These are phyloP conservation scores for Trichoderma sp. DNA, from an alignment of 2,329 filamentous ascomycete species.

Conservation along the genomic window DNA sequence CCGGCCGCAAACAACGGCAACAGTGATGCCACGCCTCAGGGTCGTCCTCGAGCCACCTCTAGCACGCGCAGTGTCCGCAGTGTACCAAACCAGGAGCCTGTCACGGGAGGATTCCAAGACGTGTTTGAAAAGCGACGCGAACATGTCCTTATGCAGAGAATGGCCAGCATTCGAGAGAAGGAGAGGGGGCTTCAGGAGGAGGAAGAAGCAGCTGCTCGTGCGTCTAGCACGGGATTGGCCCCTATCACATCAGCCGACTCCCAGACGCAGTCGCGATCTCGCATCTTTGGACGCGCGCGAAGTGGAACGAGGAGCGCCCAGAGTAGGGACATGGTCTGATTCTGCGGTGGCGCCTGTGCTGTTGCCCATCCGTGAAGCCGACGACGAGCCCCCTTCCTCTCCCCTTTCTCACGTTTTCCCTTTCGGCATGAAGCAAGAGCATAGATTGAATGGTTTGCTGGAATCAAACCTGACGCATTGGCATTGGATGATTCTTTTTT, in stretches of 20 bases:
- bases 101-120: conserved; percentile 48
- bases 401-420: background rate
- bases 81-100: conserved; percentile 38
- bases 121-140: conserved; percentile 50
- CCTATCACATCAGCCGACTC: conserved; percentile 34
- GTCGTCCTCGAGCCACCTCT: conserved; percentile 26
- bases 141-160: conserved; percentile 40
- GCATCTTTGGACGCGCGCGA: conserved; percentile 38
- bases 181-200: conserved; percentile 38
- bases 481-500: conserved; percentile 9
- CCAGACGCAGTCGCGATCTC: conserved; percentile 35
- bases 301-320: conserved; percentile 38
- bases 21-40: conserved; percentile 29
- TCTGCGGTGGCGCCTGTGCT: background rate
- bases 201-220: conserved; percentile 34
- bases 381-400: background rate
- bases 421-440: background rate
- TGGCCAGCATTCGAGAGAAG: conserved; percentile 46
- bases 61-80: conserved; percentile 29
- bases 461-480: background rate
- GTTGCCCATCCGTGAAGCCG: background rate
- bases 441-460: conserved; percentile 23
- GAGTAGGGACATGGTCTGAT: conserved; percentile 35
- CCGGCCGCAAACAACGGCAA: conserved; percentile 42
- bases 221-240: conserved; percentile 35